phyloP scores from a whole-genome alignment of 225 moss, liverwort and hornwort species.

The Asterella californica region DNA sequence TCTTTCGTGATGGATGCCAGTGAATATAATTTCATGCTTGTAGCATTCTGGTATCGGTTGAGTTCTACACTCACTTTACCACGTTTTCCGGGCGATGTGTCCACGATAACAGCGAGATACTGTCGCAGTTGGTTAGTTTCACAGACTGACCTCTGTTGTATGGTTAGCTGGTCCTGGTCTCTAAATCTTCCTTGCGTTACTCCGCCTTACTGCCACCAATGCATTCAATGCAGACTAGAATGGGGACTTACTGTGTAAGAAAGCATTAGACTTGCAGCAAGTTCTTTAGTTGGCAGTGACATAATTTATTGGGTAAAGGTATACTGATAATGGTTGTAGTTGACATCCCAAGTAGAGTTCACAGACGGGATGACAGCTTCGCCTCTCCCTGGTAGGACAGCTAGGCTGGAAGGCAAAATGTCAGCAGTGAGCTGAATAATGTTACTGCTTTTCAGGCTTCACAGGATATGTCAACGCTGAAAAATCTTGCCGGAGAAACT shows the following conservation, averaged over 20 bases:
- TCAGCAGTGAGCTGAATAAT: conserved; percentile 45
- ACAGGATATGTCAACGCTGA: conserved; percentile 93
- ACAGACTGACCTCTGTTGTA: background rate
- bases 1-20: background rate
- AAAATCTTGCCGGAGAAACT: conserved; percentile 88
- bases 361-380: conserved; percentile 10
- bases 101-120: background rate
- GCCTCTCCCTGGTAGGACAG: conserved; percentile 16
- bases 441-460: conserved; percentile 76
- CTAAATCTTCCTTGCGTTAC: background rate
- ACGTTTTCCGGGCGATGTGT: too few species aligned
- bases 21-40: background rate
- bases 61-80: background rate
- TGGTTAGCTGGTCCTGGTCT: background rate
- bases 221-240: background rate
- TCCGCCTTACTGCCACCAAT: background rate
- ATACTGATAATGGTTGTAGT: conserved; percentile 9
- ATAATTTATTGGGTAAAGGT: background rate
- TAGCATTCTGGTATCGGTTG: background rate
- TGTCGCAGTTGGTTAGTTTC: background rate
- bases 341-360: conserved; percentile 4
- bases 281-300: background rate
- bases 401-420: conserved; percentile 15
- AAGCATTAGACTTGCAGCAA: background rate
- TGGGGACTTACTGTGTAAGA: background rate